Conservation (phyloP, 495 filamentous ascomycete genomes). For the Jackrogersella multiformis region DNA sequence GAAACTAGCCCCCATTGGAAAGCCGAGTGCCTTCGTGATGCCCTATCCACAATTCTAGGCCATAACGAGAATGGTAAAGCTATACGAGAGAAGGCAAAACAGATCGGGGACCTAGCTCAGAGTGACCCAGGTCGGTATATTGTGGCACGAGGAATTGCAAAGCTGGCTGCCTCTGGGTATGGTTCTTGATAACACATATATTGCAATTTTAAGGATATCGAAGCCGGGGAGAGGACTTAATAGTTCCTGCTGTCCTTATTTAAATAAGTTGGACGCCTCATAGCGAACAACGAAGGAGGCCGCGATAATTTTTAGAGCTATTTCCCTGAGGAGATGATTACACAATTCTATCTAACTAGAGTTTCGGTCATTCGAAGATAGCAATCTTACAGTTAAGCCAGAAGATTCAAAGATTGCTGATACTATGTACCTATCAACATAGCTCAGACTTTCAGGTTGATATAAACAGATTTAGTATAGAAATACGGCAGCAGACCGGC, state of each 20-base stretch:
- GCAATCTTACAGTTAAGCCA: no score
- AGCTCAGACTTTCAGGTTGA: not conserved
- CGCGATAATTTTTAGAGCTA: no score
- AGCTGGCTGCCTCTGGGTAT: constrained; percentile 9
- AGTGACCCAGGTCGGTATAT: constrained; percentile 27
- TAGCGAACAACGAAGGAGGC: no score
- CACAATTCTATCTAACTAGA: no score
- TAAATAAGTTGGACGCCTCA: no score
- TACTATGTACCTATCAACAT: no score
- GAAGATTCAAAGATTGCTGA: no score
- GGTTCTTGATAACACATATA: not conserved
- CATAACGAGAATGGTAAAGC: not conserved
- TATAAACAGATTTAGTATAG: not conserved
- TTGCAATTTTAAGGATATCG: not conserved
- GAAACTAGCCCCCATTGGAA: constrained; percentile 41
- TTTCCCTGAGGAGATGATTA: no score
- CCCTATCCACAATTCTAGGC: constrained; percentile 25
- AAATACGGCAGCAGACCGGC: not conserved
- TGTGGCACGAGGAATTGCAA: constrained; percentile 25
- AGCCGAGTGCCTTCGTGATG: constrained; percentile 35
- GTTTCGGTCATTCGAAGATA: no score
- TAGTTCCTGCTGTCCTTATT: no score
- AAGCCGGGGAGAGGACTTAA: not conserved
- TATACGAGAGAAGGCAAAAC: constrained; percentile 16
- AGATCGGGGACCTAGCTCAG: constrained; percentile 17